phyloP scores from a whole-genome alignment of 257 asterid genomes.

The Craterostigma plantagineum region DNA sequence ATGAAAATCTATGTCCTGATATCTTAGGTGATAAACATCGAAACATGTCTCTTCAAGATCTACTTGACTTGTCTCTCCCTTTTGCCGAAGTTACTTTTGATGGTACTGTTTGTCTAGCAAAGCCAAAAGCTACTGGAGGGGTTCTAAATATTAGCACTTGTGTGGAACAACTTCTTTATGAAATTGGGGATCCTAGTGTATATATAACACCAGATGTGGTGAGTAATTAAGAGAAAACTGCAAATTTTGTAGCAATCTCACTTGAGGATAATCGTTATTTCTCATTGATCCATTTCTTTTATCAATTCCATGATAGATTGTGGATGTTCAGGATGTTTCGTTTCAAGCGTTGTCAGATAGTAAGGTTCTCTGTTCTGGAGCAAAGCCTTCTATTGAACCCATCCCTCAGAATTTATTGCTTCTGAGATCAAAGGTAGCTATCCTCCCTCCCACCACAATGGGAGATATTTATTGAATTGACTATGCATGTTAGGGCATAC shows the following conservation, averaged over 20 bases:
- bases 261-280: too few species aligned
- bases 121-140: constrained; percentile 71
- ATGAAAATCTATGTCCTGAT: constrained; percentile 7
- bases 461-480: not conserved
- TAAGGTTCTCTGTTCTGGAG: constrained; percentile 81
- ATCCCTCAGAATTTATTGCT: constrained; percentile 51
- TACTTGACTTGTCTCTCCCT: constrained; percentile 78
- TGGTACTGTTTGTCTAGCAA: constrained; percentile 62
- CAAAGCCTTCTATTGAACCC: constrained; percentile 46
- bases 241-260: too few species aligned
- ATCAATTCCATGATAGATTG: constrained; percentile 19
- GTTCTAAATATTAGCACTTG: constrained; percentile 60
- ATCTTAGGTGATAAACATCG: constrained; percentile 63
- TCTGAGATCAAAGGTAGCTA: constrained; percentile 59
- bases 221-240: constrained; percentile 7
- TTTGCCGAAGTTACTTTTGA: constrained; percentile 64
- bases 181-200: constrained; percentile 84
- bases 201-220: constrained; percentile 96
- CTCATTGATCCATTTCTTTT: too few species aligned
- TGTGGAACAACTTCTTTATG: constrained; percentile 93
- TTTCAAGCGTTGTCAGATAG: constrained; percentile 47
- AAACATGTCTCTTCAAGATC: constrained; percentile 53
- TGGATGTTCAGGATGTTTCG: constrained; percentile 57
- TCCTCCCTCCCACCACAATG: constrained; percentile 7
- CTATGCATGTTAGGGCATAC: too few species aligned